phyloP scores from a whole-genome alignment of 176 grass and related monocot species.

The Oryza glaberrima region DNA sequence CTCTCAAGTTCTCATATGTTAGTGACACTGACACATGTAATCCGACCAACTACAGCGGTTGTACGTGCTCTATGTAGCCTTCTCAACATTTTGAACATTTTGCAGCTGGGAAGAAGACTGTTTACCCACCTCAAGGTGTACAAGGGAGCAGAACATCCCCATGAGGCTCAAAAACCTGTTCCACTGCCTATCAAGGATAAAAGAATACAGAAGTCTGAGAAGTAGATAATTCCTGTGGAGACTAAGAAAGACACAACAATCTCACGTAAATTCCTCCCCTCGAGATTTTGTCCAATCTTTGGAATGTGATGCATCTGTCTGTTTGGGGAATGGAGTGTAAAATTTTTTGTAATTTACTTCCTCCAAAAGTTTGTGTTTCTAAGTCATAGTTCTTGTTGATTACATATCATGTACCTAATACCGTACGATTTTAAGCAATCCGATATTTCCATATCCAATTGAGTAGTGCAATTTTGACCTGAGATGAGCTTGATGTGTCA shows the following conservation, averaged over 20 bases:
- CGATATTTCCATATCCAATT: background rate
- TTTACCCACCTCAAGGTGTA: constrained; percentile 99
- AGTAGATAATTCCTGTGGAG: constrained; percentile 24
- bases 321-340: constrained; percentile 32
- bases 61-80: background rate
- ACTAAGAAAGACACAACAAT: constrained; percentile 23
- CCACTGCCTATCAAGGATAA: constrained; percentile 88
- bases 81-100: constrained; percentile 25
- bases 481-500: constrained; percentile 8
- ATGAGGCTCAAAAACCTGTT: constrained; percentile 81
- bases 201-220: constrained; percentile 62
- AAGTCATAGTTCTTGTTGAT: background rate
- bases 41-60: background rate
- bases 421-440: constrained; percentile 17
- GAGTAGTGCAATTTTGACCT: constrained; percentile 15
- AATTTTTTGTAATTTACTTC: constrained; percentile 35
- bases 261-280: background rate
- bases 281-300: constrained; percentile 20
- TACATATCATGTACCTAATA: constrained; percentile 27
- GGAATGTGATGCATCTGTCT: constrained; percentile 28
- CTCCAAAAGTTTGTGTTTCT: background rate
- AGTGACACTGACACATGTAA: background rate
- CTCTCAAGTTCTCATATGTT: constrained; percentile 23
- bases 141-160: constrained; percentile 88
- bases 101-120: constrained; percentile 85